phyloP scores from a whole-genome alignment of 2,329 filamentous ascomycete genomes.

The Calonectria pseudoturangicola region DNA sequence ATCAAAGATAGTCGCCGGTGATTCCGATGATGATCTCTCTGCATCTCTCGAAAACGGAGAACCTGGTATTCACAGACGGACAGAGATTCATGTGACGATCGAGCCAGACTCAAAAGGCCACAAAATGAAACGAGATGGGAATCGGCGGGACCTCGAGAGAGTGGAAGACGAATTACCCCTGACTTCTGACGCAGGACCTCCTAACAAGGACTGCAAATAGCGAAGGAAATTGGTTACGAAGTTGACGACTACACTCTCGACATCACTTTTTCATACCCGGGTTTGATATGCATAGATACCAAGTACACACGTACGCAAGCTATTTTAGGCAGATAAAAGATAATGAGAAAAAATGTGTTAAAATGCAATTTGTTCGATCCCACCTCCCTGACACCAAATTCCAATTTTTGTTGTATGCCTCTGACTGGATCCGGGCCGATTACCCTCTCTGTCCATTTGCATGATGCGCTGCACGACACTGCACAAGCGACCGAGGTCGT shows the following conservation, averaged over 20 bases:
- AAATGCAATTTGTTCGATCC: too few species aligned
- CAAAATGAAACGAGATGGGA: neutral
- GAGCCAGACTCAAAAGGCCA: neutral
- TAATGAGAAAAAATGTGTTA: neutral
- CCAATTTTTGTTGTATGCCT: too few species aligned
- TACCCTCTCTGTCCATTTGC: neutral
- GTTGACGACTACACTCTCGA: neutral
- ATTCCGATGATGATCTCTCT: constrained; percentile 9
- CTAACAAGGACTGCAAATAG: neutral
- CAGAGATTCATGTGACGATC: constrained; percentile 8
- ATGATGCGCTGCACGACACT: constrained; percentile 5
- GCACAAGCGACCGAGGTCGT: constrained; percentile 1
- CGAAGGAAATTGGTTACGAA: neutral
- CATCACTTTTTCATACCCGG: neutral
- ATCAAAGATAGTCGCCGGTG: constrained; percentile 8
- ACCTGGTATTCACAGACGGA: neutral
- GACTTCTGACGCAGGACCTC: neutral
- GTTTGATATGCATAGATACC: neutral
- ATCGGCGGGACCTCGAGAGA: neutral
- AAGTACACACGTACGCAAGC: neutral
- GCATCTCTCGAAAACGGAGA: neutral
- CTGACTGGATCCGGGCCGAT: neutral
- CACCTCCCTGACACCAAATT: neutral
- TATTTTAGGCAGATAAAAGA: neutral
- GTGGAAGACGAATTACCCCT: constrained; percentile 13